Conservation (phyloP, 2,329 filamentous ascomycete species). For the Parafenestella ontariensis region DNA sequence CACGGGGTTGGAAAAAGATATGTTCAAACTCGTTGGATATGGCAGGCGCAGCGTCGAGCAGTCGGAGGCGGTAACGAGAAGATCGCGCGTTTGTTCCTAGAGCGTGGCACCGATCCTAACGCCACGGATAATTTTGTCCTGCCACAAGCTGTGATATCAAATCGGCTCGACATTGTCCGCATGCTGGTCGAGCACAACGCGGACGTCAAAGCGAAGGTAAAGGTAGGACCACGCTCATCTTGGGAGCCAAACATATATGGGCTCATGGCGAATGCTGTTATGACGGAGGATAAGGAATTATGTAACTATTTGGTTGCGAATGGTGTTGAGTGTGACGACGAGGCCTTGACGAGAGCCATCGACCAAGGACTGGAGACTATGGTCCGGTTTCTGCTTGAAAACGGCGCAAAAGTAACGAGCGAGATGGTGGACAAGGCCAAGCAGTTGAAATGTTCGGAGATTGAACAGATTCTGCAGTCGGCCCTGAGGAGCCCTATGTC, state of each 20-base stretch:
- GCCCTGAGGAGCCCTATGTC: background rate
- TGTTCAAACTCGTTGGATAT: background rate
- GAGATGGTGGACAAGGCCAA: background rate
- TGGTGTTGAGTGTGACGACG: background rate
- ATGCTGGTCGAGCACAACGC: constrained; percentile 8
- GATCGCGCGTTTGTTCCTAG: constrained; percentile 6
- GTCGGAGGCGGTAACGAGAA: constrained; percentile 8
- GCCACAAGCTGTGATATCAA: background rate
- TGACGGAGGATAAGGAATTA: background rate
- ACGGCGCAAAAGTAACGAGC: background rate
- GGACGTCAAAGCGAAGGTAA: background rate
- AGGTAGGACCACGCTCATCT: background rate
- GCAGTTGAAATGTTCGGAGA: background rate
- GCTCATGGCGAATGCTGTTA: background rate
- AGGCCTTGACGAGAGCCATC: background rate
- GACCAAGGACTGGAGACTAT: background rate
- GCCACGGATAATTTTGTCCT: constrained; percentile 1
- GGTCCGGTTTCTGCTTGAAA: background rate
- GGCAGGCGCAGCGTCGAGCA: constrained; percentile 1
- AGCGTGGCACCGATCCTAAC: constrained; percentile 1
- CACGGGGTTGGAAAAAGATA: no score
- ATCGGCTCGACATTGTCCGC: constrained; percentile 9
- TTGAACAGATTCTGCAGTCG: background rate
- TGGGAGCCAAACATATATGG: background rate
- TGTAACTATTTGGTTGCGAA: background rate